Conservation (phyloP, 179 eudicot genomes). For the Silene noctiflora region DNA sequence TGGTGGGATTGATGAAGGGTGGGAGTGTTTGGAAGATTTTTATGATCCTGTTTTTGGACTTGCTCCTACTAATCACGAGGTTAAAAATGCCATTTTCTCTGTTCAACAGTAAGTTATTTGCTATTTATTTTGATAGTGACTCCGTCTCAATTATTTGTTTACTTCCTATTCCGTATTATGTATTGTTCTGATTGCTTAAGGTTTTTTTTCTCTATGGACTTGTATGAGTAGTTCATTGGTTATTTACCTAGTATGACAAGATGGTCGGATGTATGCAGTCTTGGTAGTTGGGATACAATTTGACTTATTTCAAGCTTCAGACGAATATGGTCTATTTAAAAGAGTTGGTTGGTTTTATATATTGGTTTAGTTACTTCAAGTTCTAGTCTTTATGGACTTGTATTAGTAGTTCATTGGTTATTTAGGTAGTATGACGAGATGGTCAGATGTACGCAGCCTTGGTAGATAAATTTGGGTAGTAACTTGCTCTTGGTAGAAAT, state of each 20-base stretch:
- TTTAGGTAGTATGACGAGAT: no score
- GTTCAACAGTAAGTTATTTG: conserved; percentile 31
- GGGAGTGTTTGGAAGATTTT: conserved; percentile 34
- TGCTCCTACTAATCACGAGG: conserved; percentile 32
- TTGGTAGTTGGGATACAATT: no score
- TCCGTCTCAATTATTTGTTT: neutral
- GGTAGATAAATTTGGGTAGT: neutral
- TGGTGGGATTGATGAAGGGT: conserved; percentile 27
- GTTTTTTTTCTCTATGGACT: neutral
- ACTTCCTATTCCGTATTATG: no score
- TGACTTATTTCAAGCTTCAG: no score
- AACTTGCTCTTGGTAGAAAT: neutral
- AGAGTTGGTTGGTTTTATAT: neutral
- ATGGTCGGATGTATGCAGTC: no score
- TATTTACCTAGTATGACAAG: no score
- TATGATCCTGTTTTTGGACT: conserved; percentile 34
- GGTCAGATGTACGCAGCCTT: neutral
- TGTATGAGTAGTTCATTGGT: neutral
- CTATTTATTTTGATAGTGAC: neutral
- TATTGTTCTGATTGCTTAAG: no score
- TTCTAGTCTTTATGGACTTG: neutral
- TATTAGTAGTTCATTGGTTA: no score
- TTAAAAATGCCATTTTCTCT: conserved; percentile 30
- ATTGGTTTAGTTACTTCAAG: neutral
- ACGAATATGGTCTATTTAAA: no score